phyloP scores from a whole-genome alignment of 1,139 yeast genomes.

The Entelexis paramagnoliae region DNA sequence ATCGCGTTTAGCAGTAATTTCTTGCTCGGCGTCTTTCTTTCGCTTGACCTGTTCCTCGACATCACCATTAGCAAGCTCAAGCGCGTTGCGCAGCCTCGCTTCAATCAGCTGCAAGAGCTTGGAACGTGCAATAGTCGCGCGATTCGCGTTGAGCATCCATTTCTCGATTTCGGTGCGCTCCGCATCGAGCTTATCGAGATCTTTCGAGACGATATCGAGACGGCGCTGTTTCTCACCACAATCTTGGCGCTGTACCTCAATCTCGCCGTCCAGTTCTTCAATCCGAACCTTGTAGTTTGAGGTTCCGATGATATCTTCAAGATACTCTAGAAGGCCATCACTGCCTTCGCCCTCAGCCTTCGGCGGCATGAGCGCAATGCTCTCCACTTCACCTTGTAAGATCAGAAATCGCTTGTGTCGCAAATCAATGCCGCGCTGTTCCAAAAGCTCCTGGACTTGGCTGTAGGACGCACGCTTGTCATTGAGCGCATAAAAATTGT shows the following conservation, averaged over 20 bases:
- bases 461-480: conserved; percentile 60
- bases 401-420: conserved; percentile 92
- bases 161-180: conserved; percentile 61
- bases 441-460: conserved; percentile 65
- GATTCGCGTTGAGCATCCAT: conserved; percentile 57
- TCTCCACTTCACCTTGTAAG: conserved; percentile 96
- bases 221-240: conserved; percentile 76
- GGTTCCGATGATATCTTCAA: conserved; percentile 96
- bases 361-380: conserved; percentile 97
- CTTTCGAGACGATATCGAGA: conserved; percentile 69
- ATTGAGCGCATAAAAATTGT: conserved; percentile 70
- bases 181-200: conserved; percentile 57
- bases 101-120: conserved; percentile 45
- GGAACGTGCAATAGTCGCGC: conserved; percentile 45
- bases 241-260: conserved; percentile 63
- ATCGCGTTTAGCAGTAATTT: conserved; percentile 36
- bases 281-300: conserved; percentile 68
- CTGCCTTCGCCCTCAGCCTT: conserved; percentile 89
- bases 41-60: conserved; percentile 33
- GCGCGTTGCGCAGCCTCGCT: conserved; percentile 1
- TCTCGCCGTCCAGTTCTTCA: conserved; percentile 49
- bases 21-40: conserved; percentile 41
- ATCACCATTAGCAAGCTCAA: conserved; percentile 26
- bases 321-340: conserved; percentile 85
- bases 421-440: conserved; percentile 82